A percentile compares a stretch with the other conserved stretches of the same genome.
These are phyloP conservation scores for Naganishia kalamii DNA, from an alignment of 768 basidiomycete species.

Conservation along the genomic window DNA sequence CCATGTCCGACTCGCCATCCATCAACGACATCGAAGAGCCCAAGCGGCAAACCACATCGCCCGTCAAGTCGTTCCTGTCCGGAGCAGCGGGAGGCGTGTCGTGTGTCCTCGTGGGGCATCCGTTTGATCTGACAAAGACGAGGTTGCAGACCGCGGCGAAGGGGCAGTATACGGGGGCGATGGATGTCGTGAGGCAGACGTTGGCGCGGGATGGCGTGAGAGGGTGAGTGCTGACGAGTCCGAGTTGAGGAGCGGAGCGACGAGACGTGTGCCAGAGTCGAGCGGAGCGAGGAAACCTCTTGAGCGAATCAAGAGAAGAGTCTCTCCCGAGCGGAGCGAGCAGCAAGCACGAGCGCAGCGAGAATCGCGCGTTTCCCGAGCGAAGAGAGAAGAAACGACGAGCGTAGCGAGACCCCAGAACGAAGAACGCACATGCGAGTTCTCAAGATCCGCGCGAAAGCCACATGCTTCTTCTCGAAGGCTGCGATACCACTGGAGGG, in stretches of 20 bases:
- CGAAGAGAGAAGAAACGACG: not conserved
- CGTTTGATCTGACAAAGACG: conserved; percentile 78
- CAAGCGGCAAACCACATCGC: conserved; percentile 38
- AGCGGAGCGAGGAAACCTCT: not conserved
- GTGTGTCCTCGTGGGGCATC: conserved; percentile 90
- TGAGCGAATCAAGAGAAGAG: not conserved
- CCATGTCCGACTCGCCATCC: conserved; percentile 22
- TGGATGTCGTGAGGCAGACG: conserved; percentile 88
- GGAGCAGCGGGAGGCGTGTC: conserved; percentile 87
- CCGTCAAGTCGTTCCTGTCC: conserved; percentile 76
- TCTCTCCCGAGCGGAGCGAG: not conserved
- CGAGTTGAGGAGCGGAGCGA: not conserved
- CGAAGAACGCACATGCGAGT: too few relatives aligned
- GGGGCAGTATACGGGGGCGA: conserved; percentile 80
- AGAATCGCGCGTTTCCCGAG: conserved; percentile 1
- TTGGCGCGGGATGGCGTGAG: conserved; percentile 81
- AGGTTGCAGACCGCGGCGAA: conserved; percentile 82
- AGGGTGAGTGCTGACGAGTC: conserved; percentile 64
- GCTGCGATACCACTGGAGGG: too few relatives aligned
- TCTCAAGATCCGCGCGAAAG: not conserved
- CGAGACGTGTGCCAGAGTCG: not conserved
- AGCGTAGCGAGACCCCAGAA: conserved; percentile 56
- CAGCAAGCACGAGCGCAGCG: not conserved
- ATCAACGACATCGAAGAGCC: not conserved
- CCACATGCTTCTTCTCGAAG: too few relatives aligned